Conservation (phyloP, 306 rosid genomes). For the Cajanus cajan region DNA sequence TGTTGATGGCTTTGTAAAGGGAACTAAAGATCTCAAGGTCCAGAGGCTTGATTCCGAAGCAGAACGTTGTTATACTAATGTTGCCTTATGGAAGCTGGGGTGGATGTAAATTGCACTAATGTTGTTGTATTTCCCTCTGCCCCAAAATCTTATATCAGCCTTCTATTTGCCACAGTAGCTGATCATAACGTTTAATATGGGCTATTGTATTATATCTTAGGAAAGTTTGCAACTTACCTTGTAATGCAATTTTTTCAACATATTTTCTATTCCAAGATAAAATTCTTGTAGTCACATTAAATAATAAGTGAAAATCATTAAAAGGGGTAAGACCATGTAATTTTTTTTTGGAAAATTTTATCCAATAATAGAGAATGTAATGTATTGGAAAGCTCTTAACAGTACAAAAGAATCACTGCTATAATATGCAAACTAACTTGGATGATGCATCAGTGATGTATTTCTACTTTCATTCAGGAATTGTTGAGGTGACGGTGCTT, state of each 20-base stretch:
- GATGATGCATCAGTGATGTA: conserved; percentile 13
- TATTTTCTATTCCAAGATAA: not conserved
- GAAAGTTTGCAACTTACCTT: not conserved
- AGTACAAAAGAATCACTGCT: not conserved
- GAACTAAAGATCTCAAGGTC: conserved; percentile 16
- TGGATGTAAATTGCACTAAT: conserved; percentile 32
- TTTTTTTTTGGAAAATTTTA: not conserved
- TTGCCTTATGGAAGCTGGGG: conserved; percentile 44
- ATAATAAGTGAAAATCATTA: not conserved
- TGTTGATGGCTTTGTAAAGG: conserved; percentile 28
- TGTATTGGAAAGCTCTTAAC: not conserved
- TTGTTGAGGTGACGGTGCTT: conserved; percentile 36
- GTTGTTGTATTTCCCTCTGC: conserved; percentile 36
- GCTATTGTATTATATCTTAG: not conserved
- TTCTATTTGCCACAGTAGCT: not conserved
- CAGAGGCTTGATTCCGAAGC: conserved; percentile 62
- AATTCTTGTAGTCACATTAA: not conserved
- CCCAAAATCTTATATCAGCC: not conserved
- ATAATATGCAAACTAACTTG: not conserved
- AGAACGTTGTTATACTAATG: conserved; percentile 43
- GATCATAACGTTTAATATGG: not conserved
- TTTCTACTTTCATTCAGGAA: conserved; percentile 36
- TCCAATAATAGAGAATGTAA: not conserved
- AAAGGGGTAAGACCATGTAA: not conserved
- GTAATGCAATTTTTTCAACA: not conserved